phyloP scores from a whole-genome alignment of 192 early-diverging fungal genomes.

The Chytriomyces sp. region DNA sequence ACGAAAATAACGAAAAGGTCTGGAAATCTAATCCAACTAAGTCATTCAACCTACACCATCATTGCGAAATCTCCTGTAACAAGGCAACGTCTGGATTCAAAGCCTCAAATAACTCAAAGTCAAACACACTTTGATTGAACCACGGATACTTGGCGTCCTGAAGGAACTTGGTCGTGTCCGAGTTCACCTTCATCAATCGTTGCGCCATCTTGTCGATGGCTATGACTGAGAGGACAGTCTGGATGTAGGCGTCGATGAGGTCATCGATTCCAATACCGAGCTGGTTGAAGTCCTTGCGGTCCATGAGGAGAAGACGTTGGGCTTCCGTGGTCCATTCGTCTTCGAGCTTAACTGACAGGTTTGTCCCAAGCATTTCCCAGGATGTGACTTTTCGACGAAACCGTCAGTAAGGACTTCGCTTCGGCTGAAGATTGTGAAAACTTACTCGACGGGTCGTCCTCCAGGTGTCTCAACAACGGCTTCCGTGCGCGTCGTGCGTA shows the following conservation, averaged over 20 bases:
- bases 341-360: slow-evolving; percentile 75
- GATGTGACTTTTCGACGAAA: slow-evolving; percentile 54
- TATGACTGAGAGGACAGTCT: slow-evolving; percentile 82
- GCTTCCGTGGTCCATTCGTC: slow-evolving; percentile 83
- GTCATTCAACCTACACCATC: not conserved
- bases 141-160: slow-evolving; percentile 36
- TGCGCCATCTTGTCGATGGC: slow-evolving; percentile 69
- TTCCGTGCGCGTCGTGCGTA: slow-evolving; percentile 45
- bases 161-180: not conserved
- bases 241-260: slow-evolving; percentile 87
- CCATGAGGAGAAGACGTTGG: slow-evolving; percentile 82
- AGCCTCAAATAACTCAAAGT: slow-evolving; percentile 56
- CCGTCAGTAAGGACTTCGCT: not conserved
- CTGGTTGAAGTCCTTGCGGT: slow-evolving; percentile 90
- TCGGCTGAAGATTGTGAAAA: not conserved
- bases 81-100: slow-evolving; percentile 55
- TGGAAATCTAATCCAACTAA: no score
- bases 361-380: slow-evolving; percentile 92
- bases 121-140: slow-evolving; percentile 46
- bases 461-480: slow-evolving; percentile 59
- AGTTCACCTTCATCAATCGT: slow-evolving; percentile 40
- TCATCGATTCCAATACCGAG: slow-evolving; percentile 84
- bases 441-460: slow-evolving; percentile 57
- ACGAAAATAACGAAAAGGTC: not conserved
- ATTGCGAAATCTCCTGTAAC: slow-evolving; percentile 47